Evolutionary conservation across 441 rosid genomes (phyloP), one percentile per base, ranked within the genome.

Genomic region (Pelargonium cotyledonis): DNA sequence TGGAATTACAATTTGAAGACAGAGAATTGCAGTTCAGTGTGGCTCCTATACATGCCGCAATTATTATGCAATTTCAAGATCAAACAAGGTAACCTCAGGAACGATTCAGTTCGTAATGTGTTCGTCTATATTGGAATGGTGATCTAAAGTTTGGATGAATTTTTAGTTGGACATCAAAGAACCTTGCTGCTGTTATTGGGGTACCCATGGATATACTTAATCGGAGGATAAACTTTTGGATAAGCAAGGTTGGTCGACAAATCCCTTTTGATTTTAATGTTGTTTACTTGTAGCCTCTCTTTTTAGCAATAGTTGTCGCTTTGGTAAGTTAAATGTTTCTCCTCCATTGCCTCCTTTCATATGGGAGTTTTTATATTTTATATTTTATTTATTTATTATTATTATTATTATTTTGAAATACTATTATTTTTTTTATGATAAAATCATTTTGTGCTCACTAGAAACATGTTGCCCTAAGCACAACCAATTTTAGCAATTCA

Each of bases 61-160:
- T 95, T 63, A 85, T 95, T 73, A 86, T 95, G 98, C 97, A 90
- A 69, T 95, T 95, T 82, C 96, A 92, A 80, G 96, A 90, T 67
- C 89, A 85, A 79, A 85, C 80, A 73, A 90, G 91, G 98, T 88
- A 78, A 66, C 7, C 63, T 78, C 61, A 18, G 51, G 61, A 76
- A 68, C 18, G 47, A 68, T 12, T 69, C 43, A 26, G 43, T 63
- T 49, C 35, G 47, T 8, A 21, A 12, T 65, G 60, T 19, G 51
- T 40, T 35, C 41, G 44, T 68, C 58, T 10, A 65, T 51, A 43
- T 47, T 35, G 38, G 73, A 63, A 70, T 55, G 29, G 66, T 65
- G 21, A 57, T 57, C 62, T 5, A 16, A 19, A 57, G 23, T 18
- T 18, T 57, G 11, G 21, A 18, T 15, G 26, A 57, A 18, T 15